These are phyloP conservation scores for Trypanosoma melophagium DNA, from an alignment of 208 protist species.

Conservation along the genomic window DNA sequence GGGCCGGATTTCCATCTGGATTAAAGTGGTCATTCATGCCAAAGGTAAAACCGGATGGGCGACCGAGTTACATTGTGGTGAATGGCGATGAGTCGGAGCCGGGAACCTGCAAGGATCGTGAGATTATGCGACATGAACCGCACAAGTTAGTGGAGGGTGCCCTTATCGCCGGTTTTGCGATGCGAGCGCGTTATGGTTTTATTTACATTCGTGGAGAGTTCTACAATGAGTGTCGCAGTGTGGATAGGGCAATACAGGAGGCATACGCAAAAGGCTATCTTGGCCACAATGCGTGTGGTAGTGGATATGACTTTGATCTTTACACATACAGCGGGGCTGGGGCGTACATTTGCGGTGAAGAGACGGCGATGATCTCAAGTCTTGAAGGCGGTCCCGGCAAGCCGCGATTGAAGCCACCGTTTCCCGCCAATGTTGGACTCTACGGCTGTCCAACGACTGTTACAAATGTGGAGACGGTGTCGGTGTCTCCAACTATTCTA, in stretches of 20 bases:
- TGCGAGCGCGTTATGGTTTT: constrained; percentile 96
- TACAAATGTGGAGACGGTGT: constrained; percentile 98
- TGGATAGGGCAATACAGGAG: constrained; percentile 96
- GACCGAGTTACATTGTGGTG: constrained; percentile 98
- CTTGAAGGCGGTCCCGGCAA: constrained; percentile 97
- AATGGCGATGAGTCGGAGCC: constrained; percentile 99
- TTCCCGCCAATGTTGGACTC: constrained; percentile 98
- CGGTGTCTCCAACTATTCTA: constrained; percentile 96
- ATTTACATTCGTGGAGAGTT: constrained; percentile 99
- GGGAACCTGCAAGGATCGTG: constrained; percentile 99
- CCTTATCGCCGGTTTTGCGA: constrained; percentile 96
- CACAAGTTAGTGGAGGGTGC: constrained; percentile 99
- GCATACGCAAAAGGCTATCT: constrained; percentile 95
- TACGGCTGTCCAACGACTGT: constrained; percentile 99
- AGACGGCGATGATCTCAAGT: constrained; percentile 97
- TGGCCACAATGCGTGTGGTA: constrained; percentile 97
- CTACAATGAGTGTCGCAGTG: constrained; percentile 92
- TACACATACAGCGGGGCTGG: constrained; percentile 97
- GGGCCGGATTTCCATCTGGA: constrained; percentile 98
- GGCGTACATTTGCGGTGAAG: constrained; percentile 99
- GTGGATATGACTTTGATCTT: constrained; percentile 98
- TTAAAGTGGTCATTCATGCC: constrained; percentile 99
- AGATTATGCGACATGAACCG: constrained; percentile 99
- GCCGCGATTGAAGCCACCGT: constrained; percentile 98
- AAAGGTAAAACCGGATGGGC: constrained; percentile 88